phyloP scores from a whole-genome alignment of 257 asterid species.

The Solanum medicagineum region DNA sequence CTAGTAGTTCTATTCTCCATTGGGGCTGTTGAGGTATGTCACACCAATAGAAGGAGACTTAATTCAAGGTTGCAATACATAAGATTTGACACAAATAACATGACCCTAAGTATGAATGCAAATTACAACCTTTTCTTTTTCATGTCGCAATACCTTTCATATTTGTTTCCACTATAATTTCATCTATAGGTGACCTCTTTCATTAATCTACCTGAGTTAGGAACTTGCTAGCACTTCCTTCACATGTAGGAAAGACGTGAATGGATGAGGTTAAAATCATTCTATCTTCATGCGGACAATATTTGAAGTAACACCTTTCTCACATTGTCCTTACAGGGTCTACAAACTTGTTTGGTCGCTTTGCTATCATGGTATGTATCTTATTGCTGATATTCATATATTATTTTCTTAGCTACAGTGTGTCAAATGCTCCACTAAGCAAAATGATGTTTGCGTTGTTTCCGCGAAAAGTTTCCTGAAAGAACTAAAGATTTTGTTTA shows the following conservation, averaged over 20 bases:
- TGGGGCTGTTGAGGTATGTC: constrained; percentile 90
- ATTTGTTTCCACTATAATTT: not conserved
- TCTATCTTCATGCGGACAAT: not conserved
- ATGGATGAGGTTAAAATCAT: not conserved
- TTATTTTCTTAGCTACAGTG: not conserved
- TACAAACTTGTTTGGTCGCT: constrained; percentile 90
- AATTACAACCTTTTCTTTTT: not conserved
- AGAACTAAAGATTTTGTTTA: not conserved
- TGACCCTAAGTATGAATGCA: not conserved
- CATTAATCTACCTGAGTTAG: not conserved
- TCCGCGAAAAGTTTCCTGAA: not conserved
- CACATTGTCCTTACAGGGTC: constrained; percentile 47
- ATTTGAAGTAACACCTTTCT: constrained; percentile 8
- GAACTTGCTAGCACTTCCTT: not conserved
- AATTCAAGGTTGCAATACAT: not conserved
- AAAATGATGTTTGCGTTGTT: not conserved
- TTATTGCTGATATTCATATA: not conserved
- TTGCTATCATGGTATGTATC: constrained; percentile 72
- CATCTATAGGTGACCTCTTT: not conserved
- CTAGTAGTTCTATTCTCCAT: constrained; percentile 87
- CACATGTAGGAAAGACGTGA: not conserved
- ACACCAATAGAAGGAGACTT: not conserved
- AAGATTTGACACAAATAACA: not conserved
- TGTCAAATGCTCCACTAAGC: not conserved
- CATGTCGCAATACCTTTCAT: not conserved